Evolutionary conservation across 1,284 basidiomycete species (phyloP).

Genomic region (Cyathus olla): DNA sequence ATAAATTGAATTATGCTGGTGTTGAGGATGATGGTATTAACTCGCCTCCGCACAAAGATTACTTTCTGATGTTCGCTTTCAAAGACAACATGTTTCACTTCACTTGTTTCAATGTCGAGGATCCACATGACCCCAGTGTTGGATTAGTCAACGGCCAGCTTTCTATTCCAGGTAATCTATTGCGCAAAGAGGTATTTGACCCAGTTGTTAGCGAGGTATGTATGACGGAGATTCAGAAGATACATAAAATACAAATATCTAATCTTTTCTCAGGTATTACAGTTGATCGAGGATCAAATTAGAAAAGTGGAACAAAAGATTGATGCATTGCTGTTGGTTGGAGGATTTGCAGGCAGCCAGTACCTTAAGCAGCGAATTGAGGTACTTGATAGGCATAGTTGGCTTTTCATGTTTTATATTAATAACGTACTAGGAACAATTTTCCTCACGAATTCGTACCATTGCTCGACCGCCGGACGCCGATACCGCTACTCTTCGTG

Average conservation of each 20-base stretch:
- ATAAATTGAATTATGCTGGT: conserved; percentile 81
- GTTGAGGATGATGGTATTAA: conserved; percentile 76
- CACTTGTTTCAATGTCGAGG: conserved; percentile 84
- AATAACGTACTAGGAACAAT: conserved; percentile 60
- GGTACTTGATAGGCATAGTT: conserved; percentile 48
- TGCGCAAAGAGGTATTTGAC: conserved; percentile 83
- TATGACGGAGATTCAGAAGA: background rate
- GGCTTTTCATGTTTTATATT: conserved; percentile 3
- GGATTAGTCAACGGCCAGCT: conserved; percentile 85
- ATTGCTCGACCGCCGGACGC: conserved; percentile 84
- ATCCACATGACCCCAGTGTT: conserved; percentile 78
- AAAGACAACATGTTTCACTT: conserved; percentile 85
- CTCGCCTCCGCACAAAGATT: conserved; percentile 4
- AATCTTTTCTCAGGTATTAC: conserved; percentile 63
- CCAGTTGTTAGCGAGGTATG: conserved; percentile 79
- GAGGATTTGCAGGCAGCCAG: conserved; percentile 86
- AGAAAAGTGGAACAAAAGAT: conserved; percentile 71
- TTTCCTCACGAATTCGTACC: conserved; percentile 71
- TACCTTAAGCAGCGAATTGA: conserved; percentile 82
- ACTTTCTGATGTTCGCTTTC: background rate
- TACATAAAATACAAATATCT: conserved; percentile 1
- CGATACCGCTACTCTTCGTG: conserved; percentile 86
- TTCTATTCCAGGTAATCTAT: conserved; percentile 79
- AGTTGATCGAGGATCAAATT: conserved; percentile 81
- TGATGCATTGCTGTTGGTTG: conserved; percentile 85